A percentile compares a stretch with the other conserved stretches of the same genome.
Evolutionary conservation across 495 filamentous ascomycete genomes (phyloP).

Genomic region (Podospora bellae-mahoneyi): DNA sequence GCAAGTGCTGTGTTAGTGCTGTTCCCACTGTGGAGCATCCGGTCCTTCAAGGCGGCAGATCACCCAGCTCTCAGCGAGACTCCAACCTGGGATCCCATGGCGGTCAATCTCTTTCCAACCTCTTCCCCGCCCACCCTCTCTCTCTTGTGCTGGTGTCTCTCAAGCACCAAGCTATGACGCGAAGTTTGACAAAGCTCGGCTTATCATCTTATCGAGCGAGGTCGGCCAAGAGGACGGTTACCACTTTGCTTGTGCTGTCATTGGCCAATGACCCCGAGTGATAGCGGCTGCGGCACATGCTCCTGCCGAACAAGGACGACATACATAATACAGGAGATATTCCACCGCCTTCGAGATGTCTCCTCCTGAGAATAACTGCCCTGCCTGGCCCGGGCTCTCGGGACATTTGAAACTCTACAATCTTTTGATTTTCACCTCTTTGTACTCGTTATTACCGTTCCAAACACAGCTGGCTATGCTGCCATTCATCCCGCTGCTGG

Average conservation of each 20-base stretch:
- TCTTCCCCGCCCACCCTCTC: background rate
- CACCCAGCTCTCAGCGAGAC: background rate
- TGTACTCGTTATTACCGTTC: background rate
- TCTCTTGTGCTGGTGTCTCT: background rate
- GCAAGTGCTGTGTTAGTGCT: background rate
- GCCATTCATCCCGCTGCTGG: background rate
- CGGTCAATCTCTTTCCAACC: background rate
- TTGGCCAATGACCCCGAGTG: background rate
- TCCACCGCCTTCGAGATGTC: background rate
- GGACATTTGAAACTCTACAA: background rate
- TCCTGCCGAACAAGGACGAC: slow-evolving; percentile 5
- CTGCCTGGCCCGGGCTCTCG: no score
- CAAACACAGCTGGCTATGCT: background rate
- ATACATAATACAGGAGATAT: background rate
- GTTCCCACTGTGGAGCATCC: slow-evolving; percentile 2
- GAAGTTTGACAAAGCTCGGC: background rate
- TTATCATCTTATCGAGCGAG: slow-evolving; percentile 6
- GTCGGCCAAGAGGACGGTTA: background rate
- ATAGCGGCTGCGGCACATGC: background rate
- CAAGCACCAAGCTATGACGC: background rate
- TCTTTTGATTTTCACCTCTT: background rate
- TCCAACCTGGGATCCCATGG: background rate
- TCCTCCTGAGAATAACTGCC: background rate
- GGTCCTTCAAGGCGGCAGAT: slow-evolving; percentile 11
- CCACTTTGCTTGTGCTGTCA: background rate